phyloP scores from a whole-genome alignment of 176 grass and related monocot genomes.

The maize (Zea mays) region DNA sequence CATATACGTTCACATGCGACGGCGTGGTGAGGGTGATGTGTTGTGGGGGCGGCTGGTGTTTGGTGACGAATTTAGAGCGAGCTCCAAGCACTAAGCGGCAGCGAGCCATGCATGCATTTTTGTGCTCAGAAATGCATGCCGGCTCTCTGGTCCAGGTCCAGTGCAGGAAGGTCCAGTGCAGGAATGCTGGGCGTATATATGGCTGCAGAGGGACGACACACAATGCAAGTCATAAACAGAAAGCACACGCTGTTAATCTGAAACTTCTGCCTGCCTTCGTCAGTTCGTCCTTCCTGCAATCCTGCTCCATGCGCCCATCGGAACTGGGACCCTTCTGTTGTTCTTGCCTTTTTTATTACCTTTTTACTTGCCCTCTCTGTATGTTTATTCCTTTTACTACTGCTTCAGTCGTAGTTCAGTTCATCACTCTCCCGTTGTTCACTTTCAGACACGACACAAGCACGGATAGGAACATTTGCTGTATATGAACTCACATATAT shows the following conservation, averaged over 20 bases:
- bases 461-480: too few relatives aligned
- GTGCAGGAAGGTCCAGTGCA: neutral
- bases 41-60: neutral
- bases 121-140: constrained; percentile 2
- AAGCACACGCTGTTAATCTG: neutral
- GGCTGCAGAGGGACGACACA: too few relatives aligned
- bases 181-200: neutral
- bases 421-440: neutral
- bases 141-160: neutral
- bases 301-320: neutral
- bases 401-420: neutral
- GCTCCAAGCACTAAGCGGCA: neutral
- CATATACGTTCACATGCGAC: neutral
- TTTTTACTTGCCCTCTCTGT: neutral
- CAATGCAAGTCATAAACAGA: too few relatives aligned
- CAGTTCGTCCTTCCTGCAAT: too few relatives aligned
- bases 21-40: neutral
- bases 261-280: neutral
- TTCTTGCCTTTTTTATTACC: too few relatives aligned
- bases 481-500: too few relatives aligned
- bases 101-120: constrained; percentile 11
- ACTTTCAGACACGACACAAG: neutral
- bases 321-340: neutral
- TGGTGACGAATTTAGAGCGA: constrained; percentile 31
- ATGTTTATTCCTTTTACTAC: neutral